These are phyloP conservation scores for Iberis pinnata DNA, from an alignment of 345 rosid genomes.

Conservation along the genomic window DNA sequence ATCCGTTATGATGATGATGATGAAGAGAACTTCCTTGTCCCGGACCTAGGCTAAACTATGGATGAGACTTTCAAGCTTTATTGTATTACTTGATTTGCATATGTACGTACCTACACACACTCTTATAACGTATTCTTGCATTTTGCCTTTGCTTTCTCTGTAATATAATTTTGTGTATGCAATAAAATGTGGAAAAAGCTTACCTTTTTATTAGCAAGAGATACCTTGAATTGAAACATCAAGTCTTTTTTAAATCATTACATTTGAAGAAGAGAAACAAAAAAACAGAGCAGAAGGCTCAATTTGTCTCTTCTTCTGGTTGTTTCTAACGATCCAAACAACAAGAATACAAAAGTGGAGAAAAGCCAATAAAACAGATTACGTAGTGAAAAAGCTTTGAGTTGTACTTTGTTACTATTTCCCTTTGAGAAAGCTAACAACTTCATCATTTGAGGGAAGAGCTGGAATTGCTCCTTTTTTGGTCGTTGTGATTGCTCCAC, in stretches of 20 bases:
- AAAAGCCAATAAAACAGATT: constrained; percentile 8
- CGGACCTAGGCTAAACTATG: constrained; percentile 72
- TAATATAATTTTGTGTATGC: no score
- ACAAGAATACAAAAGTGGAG: constrained; percentile 18
- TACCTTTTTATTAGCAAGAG: constrained; percentile 20
- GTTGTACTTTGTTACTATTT: constrained; percentile 11
- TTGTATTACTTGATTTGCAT: constrained; percentile 24
- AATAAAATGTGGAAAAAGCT: not conserved
- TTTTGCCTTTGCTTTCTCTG: constrained; percentile 5
- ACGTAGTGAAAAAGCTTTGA: constrained; percentile 14
- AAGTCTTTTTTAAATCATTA: constrained; percentile 17
- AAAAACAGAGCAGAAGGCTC: constrained; percentile 12
- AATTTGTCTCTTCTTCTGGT: constrained; percentile 32
- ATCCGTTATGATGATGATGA: constrained; percentile 45
- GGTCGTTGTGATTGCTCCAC: constrained; percentile 98
- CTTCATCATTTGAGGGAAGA: constrained; percentile 64
- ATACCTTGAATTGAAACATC: constrained; percentile 14
- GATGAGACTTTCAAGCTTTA: constrained; percentile 65
- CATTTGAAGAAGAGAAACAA: constrained; percentile 16
- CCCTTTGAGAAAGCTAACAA: constrained; percentile 37
- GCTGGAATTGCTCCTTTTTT: constrained; percentile 99
- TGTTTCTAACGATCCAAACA: constrained; percentile 1
- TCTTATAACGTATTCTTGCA: not conserved
- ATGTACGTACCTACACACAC: constrained; percentile 25
- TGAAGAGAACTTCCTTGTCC: constrained; percentile 76